Base-by-base conservation (phyloP, 208 protist genomes). In the Herpetomonas samuelpessoai region DNA sequence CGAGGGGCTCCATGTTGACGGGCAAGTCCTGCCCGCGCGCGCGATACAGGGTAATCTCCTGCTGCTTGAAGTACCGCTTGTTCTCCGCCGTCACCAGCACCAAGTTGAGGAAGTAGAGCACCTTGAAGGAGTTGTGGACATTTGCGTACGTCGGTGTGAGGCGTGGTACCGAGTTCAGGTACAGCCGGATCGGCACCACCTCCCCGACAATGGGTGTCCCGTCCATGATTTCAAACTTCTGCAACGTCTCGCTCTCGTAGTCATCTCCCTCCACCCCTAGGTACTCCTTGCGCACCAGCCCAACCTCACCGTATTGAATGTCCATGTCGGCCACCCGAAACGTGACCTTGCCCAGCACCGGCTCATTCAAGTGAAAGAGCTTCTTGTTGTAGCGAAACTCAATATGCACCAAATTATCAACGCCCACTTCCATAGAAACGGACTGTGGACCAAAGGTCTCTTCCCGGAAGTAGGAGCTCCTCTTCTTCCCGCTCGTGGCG, bases 151-250 rank as follows among this genome's bases (percentile, higher is more conserved):
- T 91, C 21, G 89, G 92, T 2, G 92, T 95, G 27, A 97, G 74
- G 22, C 79, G 67, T 10, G 89, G 88, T 44, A 95, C 72, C 39
- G 80, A 74, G 28, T 78, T 68, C 10, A 97, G 71, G 35, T 88
- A 95, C 19, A 97, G 60, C 0, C 92, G 83, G 45, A 97, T 92
- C 6, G 92, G 92, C n/a, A 97, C 74, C 19, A 96, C 83, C 60
- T 97, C 92, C 1, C 90, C 89, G 12, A 86, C 78, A 60, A 95
- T 89, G 22, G 92, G 92, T 0, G 79, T 85, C 39, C 92, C 92
- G 59, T 97, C 92, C 88, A 97, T 96, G 25, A 97, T 80, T 59
- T 97, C 92, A 64, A 92, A 95, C 62, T 86, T 90, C 65, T 91
- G 83, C 57, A 97, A 65, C 28, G 81, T 90, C 60, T 97, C 88